These are phyloP conservation scores for Fusarium proliferatum DNA, from an alignment of 2,329 filamentous ascomycete species.

Conservation along the genomic window DNA sequence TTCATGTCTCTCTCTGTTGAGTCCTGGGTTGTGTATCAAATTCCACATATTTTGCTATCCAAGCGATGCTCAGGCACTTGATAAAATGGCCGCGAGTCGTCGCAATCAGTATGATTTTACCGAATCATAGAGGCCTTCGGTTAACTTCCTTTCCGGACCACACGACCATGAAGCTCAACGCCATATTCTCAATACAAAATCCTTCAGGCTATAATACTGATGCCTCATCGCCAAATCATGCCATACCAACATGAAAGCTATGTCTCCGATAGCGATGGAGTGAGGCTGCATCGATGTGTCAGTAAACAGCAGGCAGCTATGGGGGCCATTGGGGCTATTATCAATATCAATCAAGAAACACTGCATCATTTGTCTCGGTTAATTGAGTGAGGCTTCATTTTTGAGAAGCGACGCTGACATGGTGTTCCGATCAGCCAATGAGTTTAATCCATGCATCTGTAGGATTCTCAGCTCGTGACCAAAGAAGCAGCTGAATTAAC, in stretches of 20 bases:
- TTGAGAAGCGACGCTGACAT: neutral
- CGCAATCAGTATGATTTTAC: too few species aligned
- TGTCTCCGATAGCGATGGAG: neutral
- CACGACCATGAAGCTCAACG: accelerated
- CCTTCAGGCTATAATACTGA: accelerated
- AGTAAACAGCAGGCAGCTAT: neutral
- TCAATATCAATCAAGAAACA: accelerated
- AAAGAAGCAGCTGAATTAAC: neutral
- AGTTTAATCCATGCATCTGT: neutral
- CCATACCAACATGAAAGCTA: neutral
- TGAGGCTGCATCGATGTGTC: neutral
- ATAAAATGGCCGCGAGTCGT: too few species aligned
- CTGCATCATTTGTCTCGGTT: too few species aligned
- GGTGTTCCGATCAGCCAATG: neutral
- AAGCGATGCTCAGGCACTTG: accelerated
- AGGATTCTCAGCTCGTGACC: neutral
- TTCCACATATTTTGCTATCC: neutral
- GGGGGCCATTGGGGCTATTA: neutral
- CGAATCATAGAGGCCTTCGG: neutral
- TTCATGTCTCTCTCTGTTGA: accelerated
- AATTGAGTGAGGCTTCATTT: neutral
- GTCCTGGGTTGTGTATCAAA: accelerated
- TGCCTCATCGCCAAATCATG: neutral
- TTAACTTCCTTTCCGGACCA: accelerated
- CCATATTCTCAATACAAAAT: neutral